These are phyloP conservation scores for Aspergillus conjunctus DNA, from an alignment of 495 filamentous ascomycete species.

Conservation along the genomic window DNA sequence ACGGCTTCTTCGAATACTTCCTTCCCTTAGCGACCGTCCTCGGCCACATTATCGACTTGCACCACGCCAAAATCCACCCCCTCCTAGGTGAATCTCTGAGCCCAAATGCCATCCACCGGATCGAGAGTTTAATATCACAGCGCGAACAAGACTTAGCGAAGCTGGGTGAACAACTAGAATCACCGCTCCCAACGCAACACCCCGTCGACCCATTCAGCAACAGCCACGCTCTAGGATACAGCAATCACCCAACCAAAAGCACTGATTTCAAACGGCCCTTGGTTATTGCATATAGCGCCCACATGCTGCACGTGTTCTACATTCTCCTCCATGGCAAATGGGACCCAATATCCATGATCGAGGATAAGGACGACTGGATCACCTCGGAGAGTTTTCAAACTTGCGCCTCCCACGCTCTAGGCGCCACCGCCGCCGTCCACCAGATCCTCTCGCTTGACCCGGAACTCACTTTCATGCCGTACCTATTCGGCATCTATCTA, in stretches of 20 bases:
- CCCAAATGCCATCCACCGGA: conserved; percentile 6
- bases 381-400: conserved; percentile 17
- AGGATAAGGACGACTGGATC: conserved; percentile 19
- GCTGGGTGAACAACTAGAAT: conserved; percentile 8
- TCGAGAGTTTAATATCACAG: conserved; percentile 15
- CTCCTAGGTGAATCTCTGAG: conserved; percentile 9
- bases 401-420: conserved; percentile 15
- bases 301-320: conserved; percentile 19
- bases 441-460: conserved; percentile 18
- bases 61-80: conserved; percentile 13
- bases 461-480: conserved; percentile 17
- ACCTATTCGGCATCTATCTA: conserved; percentile 17
- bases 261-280: conserved; percentile 8
- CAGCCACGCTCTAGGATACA: background rate
- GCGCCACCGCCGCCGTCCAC: conserved; percentile 14
- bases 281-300: conserved; percentile 15
- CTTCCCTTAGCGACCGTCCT: conserved; percentile 16
- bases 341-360: conserved; percentile 19
- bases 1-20: conserved; percentile 18
- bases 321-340: conserved; percentile 17
- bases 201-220: conserved; percentile 9
- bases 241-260: background rate
- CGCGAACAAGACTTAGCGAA: conserved; percentile 14
- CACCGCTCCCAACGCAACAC: conserved; percentile 2
- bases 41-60: conserved; percentile 17